phyloP scores from a whole-genome alignment of 495 filamentous ascomycete species.

The Lasiosphaeria ovina region DNA sequence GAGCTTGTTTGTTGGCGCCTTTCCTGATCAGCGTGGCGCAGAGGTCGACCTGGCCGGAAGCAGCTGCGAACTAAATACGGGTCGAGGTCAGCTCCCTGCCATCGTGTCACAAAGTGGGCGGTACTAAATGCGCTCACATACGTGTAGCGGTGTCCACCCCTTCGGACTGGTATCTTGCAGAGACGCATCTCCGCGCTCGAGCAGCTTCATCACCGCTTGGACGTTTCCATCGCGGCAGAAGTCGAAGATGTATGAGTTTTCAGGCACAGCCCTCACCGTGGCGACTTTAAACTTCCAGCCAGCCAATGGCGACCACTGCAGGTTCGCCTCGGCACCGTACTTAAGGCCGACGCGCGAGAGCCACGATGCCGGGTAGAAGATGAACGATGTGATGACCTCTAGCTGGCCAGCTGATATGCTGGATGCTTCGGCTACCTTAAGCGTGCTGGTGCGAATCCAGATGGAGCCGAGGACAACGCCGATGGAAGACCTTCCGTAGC shows the following conservation, averaged over 20 bases:
- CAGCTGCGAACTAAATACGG: not conserved
- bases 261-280: not conserved
- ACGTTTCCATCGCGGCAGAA: not conserved
- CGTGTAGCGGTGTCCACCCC: not conserved
- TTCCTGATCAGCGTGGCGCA: not conserved
- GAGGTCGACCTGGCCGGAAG: not conserved
- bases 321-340: not conserved
- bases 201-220: not conserved
- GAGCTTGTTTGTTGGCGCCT: not conserved
- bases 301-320: not conserved
- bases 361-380: slow-evolving; percentile 1
- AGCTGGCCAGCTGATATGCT: not conserved
- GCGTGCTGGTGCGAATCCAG: slow-evolving; percentile 1
- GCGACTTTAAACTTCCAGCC: not conserved
- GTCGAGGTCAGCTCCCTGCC: not conserved
- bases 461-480: not conserved
- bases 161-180: not conserved
- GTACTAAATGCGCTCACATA: not conserved
- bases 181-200: not conserved
- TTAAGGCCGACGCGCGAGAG: not conserved
- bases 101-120: not conserved
- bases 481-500: not conserved
- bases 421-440: not conserved
- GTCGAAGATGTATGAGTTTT: not conserved
- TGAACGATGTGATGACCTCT: not conserved